Conservation (phyloP, 2,329 filamentous ascomycete species). For the Fusarium stilboides region DNA sequence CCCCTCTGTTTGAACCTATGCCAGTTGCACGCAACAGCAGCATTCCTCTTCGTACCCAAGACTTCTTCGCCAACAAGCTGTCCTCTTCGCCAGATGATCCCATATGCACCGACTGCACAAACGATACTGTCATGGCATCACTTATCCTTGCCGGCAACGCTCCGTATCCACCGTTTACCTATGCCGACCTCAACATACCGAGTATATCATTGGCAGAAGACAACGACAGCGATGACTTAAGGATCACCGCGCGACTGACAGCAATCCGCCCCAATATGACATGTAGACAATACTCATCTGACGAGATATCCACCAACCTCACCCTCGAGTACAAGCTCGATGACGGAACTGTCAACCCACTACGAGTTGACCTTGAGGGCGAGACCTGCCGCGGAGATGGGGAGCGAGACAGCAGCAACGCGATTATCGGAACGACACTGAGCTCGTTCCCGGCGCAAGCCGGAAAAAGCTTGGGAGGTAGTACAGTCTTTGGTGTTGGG, state of each 20-base stretch:
- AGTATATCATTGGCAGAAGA: slow-evolving; percentile 39
- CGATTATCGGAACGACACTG: slow-evolving; percentile 36
- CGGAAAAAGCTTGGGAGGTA: background rate
- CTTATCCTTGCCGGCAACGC: slow-evolving; percentile 55
- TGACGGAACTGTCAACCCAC: slow-evolving; percentile 38
- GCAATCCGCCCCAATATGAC: slow-evolving; percentile 53
- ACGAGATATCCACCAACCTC: slow-evolving; percentile 48
- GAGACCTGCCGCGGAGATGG: slow-evolving; percentile 38
- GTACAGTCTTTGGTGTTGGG: slow-evolving; percentile 40
- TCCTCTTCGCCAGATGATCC: slow-evolving; percentile 44
- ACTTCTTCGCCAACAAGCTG: slow-evolving; percentile 53
- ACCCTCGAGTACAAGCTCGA: slow-evolving; percentile 38
- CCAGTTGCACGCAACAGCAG: slow-evolving; percentile 45
- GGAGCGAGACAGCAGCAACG: slow-evolving; percentile 29
- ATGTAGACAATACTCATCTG: slow-evolving; percentile 38
- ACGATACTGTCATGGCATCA: slow-evolving; percentile 54
- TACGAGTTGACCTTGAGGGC: slow-evolving; percentile 44
- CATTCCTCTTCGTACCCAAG: slow-evolving; percentile 46
- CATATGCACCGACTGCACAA: slow-evolving; percentile 43
- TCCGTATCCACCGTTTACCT: slow-evolving; percentile 57
- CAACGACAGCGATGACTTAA: slow-evolving; percentile 18
- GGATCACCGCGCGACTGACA: slow-evolving; percentile 48
- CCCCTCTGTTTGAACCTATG: slow-evolving; percentile 53
- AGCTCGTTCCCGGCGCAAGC: slow-evolving; percentile 3
- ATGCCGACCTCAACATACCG: slow-evolving; percentile 51